A percentile compares a stretch with the other conserved stretches of the same genome.
Evolutionary conservation across 2,329 filamentous ascomycete genomes (phyloP).

Genomic region (Diaporthe ampelina): DNA sequence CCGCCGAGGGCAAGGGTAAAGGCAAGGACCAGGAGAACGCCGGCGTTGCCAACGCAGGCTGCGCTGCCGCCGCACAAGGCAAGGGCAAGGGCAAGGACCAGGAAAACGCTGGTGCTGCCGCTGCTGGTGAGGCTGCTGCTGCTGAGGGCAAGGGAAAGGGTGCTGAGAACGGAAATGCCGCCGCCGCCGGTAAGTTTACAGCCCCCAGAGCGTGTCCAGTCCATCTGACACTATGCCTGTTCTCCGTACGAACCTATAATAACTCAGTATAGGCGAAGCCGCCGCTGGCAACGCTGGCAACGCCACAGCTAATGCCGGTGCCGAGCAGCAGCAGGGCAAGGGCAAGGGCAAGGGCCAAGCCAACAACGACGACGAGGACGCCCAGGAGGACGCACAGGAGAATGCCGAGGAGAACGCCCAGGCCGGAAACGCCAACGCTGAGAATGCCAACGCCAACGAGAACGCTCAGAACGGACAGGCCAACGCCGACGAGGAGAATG

Average conservation of each 20-base stretch:
- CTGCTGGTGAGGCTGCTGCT: not conserved
- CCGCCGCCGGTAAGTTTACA: not conserved
- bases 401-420: not conserved
- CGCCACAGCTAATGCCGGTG: constrained; percentile 7
- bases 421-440: not conserved
- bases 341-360: constrained; percentile 9
- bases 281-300: not conserved
- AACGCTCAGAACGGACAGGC: too few relatives aligned
- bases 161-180: not conserved
- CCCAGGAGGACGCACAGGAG: not conserved
- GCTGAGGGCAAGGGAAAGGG: not conserved
- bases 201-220: too few relatives aligned
- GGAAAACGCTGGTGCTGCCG: not conserved
- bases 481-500: not conserved
- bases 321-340: constrained; percentile 4
- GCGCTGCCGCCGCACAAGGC: too few relatives aligned
- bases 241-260: not conserved
- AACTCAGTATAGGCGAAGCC: not conserved
- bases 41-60: not conserved
- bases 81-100: not conserved
- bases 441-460: not conserved
- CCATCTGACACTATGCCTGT: not conserved
- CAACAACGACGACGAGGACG: not conserved
- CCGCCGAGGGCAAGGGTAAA: not conserved
- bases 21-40: not conserved